Percentiles rank a stretch among this genome's conserved stretches.
phyloP scores from a whole-genome alignment of 108 stramenopile species.

The Pseudonitzschia pungens region DNA sequence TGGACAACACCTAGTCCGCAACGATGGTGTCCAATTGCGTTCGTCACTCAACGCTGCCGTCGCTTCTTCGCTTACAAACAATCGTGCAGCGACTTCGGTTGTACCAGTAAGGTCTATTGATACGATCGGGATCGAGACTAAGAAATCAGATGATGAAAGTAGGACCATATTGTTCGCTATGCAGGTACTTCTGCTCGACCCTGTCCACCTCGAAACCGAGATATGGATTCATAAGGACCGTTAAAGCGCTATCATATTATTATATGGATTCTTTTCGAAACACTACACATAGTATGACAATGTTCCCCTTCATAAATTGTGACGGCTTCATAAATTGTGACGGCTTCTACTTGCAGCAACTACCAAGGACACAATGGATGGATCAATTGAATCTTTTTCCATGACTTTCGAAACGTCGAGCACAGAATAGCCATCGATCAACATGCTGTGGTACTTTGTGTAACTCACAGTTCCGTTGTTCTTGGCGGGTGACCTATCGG shows the following conservation, averaged over 20 bases:
- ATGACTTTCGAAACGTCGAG: constrained; percentile 11
- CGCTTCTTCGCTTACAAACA: neutral
- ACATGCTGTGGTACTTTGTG: constrained; percentile 26
- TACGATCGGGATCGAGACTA: constrained; percentile 23
- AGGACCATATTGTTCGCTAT: constrained; percentile 51
- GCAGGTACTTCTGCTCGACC: constrained; percentile 62
- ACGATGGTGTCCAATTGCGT: constrained; percentile 43
- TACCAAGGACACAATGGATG: constrained; percentile 34
- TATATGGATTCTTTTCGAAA: too few species aligned
- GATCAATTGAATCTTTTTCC: constrained; percentile 26
- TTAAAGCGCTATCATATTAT: neutral
- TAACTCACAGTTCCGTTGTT: constrained; percentile 3
- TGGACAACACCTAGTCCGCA: neutral
- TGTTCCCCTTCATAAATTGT: too few species aligned
- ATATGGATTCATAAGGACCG: constrained; percentile 39
- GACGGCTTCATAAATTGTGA: neutral
- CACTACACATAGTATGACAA: too few species aligned
- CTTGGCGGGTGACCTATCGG: neutral
- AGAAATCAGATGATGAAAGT: neutral
- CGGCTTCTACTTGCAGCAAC: constrained; percentile 13
- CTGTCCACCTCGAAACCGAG: constrained; percentile 72
- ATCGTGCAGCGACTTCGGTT: constrained; percentile 35
- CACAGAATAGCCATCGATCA: constrained; percentile 18
- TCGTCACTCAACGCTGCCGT: constrained; percentile 15
- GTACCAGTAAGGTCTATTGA: constrained; percentile 56